phyloP scores from a whole-genome alignment of 2,329 filamentous ascomycete genomes.

The Albifimbria verrucaria region DNA sequence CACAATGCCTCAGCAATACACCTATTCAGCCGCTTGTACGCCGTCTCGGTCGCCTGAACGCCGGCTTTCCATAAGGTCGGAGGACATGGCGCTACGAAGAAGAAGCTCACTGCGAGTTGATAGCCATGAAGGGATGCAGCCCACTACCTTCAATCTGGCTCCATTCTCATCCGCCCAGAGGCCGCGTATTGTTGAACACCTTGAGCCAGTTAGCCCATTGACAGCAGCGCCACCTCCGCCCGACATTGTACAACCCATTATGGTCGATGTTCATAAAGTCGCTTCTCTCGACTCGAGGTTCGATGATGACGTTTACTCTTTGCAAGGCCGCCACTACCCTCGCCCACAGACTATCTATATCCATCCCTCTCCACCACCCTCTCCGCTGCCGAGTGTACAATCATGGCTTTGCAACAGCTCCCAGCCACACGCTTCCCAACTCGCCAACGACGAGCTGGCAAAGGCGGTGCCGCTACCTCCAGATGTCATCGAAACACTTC shows the following conservation, averaged over 20 bases:
- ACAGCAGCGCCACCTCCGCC: too few relatives aligned
- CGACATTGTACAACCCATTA: background rate
- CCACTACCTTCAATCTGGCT: background rate
- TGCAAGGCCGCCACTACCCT: slow-evolving; percentile 2
- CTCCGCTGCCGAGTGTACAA: slow-evolving; percentile 30
- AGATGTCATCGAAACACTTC: slow-evolving; percentile 51
- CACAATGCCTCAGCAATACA: background rate
- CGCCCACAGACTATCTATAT: slow-evolving; percentile 23
- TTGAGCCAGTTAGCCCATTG: background rate
- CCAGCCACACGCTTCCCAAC: slow-evolving; percentile 23
- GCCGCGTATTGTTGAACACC: background rate
- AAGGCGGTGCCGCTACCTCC: slow-evolving; percentile 46
- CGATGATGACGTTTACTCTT: background rate
- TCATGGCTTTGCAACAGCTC: slow-evolving; percentile 31
- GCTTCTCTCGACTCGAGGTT: background rate
- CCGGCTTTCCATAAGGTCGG: background rate
- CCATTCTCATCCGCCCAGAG: background rate
- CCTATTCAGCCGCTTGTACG: background rate
- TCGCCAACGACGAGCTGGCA: slow-evolving; percentile 31
- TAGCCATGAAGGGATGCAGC: background rate
- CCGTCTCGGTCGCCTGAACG: background rate
- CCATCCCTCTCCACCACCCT: slow-evolving; percentile 29
- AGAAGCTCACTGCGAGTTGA: background rate
- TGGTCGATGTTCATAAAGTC: background rate
- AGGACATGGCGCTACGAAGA: background rate